Base-by-base conservation (phyloP, 345 rosid species). In the Corchorus capsularis region DNA sequence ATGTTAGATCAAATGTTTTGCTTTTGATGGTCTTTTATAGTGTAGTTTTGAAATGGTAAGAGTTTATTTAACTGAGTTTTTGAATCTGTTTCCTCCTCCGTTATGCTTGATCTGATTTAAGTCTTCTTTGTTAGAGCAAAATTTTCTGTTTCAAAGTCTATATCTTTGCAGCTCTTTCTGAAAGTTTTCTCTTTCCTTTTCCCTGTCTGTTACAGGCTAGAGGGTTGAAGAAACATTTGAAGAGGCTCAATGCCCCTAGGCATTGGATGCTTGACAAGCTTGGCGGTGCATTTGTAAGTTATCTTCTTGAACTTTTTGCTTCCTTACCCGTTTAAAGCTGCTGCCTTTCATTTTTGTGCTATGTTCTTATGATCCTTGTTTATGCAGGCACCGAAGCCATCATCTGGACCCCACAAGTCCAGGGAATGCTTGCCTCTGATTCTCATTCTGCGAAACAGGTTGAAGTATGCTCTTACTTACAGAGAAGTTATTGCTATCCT, bases 321-420 rank as follows among this genome's bases (percentile, higher is more conserved):
- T 37, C 17, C 10, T 7, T 37, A 6, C 3, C 16, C 1, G 17
- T 13, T 60, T 74, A 46, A 43, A 68, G 49, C 13, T 77, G 12
- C n/a, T 75, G 47, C 62, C 2, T 11, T 10, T 32, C n/a, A 14
- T 46, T 14, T 14, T 49, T 43, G 14, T 15, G 11, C 27, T 45
- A 5, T 8, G 16, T 60, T 60, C 59, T 60, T 56, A 32, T 62
- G 6, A 20, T 63, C 6, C 47, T 27, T 71, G 22, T 22, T 22
- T 43, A 47, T 50, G 37, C 49, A 91, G 96, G 94, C 97, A 41
- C 94, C 94, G 9, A 90, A 92, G 72, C 97, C 97, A 43, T 90
- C 94, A 3, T 90, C 94, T 61, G 93, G 97, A 68, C 97, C 94
- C 8, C 97, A 92, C 83, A 92, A 92, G 77, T 88, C 94, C 0